Evolutionary conservation across 2,329 filamentous ascomycete genomes (phyloP), one percentile per base, ranked within the genome.

Genomic region (Sodiomyces alkalinus): DNA sequence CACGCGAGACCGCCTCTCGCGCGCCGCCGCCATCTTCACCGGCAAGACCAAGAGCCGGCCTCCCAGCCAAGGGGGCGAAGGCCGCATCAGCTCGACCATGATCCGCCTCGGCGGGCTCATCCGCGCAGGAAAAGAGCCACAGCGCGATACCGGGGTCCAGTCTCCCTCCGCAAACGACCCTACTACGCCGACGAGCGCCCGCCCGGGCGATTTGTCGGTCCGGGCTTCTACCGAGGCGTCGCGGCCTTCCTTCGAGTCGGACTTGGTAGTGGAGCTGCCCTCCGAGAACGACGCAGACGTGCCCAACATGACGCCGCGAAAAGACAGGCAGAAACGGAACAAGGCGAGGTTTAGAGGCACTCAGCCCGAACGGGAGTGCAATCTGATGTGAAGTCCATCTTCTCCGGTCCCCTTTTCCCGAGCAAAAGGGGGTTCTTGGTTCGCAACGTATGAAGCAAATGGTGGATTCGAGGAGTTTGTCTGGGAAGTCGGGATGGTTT

Each of bases 41-140:
- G 46, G 55, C 48, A 40, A 53, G 30, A 39, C 53, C 39, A 60
- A 61, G 39, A 72, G 69, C 38, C 62, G 71, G 9, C 65, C 71
- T 4, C 52, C 51, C 12, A 75, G 71, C 40, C 68, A 74, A 39
- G 62, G 57, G 1, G 66, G 68, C 17, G 71, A 75, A 38, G 58
- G 58, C 11, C 58, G 71, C 4, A 62, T 72, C 31, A 72, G 65
- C 41, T 52, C 64, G 12, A 67, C 64, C 3, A 69, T 75, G 45
- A 62, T 60, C 11, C 60, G 65, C n/a, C 47, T 71, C 4, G 61
- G 60, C 7, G 58, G 61, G 0, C 54, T 70, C 6, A 60, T 62
- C 40, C 62, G 59, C 28, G 40, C 56, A 7, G 68, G 62, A 48
- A 66, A 56, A 40, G 67, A 72, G 33, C 55, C 51, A 0, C 42